Evolutionary conservation across 1,284 basidiomycete genomes (phyloP).

Genomic region (Ceratobasidium sp.): DNA sequence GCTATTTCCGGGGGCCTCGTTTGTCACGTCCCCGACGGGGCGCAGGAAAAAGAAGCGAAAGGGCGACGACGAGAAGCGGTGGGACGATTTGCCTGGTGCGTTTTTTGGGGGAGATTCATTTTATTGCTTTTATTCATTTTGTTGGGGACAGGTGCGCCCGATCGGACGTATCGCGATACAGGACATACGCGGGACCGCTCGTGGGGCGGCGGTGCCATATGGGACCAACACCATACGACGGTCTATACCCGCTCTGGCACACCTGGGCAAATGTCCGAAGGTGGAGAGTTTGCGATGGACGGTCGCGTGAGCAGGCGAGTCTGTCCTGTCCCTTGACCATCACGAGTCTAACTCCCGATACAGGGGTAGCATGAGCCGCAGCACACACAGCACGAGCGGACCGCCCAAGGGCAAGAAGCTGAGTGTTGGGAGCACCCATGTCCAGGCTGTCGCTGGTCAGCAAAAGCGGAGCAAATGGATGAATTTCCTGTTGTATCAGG

Average conservation of each 20-base stretch:
- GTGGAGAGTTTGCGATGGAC: slow-evolving; percentile 22
- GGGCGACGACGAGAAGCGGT: slow-evolving; percentile 36
- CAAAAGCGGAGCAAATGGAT: slow-evolving; percentile 40
- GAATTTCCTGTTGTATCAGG: slow-evolving; percentile 74
- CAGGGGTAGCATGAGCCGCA: slow-evolving; percentile 29
- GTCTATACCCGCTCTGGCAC: slow-evolving; percentile 25
- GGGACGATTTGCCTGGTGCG: slow-evolving; percentile 29
- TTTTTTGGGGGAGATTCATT: slow-evolving; percentile 12
- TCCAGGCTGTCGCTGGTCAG: not conserved
- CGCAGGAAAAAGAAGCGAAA: slow-evolving; percentile 10
- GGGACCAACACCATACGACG: slow-evolving; percentile 13
- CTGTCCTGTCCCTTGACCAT: not conserved
- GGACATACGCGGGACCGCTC: slow-evolving; percentile 27
- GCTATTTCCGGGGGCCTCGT: slow-evolving; percentile 22
- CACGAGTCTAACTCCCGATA: no score
- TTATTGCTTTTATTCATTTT: not conserved
- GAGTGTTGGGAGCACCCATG: slow-evolving; percentile 8
- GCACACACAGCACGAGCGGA: slow-evolving; percentile 29
- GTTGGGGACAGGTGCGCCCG: slow-evolving; percentile 24
- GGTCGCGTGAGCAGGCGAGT: slow-evolving; percentile 42
- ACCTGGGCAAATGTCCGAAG: slow-evolving; percentile 33
- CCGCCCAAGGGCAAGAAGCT: slow-evolving; percentile 23
- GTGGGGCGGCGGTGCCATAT: slow-evolving; percentile 21
- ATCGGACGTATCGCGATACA: slow-evolving; percentile 35
- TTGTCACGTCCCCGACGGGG: not conserved